Evolutionary conservation across 768 basidiomycete genomes (phyloP), one percentile per base, ranked within the genome.

Genomic region (Tricholomella constricta): DNA sequence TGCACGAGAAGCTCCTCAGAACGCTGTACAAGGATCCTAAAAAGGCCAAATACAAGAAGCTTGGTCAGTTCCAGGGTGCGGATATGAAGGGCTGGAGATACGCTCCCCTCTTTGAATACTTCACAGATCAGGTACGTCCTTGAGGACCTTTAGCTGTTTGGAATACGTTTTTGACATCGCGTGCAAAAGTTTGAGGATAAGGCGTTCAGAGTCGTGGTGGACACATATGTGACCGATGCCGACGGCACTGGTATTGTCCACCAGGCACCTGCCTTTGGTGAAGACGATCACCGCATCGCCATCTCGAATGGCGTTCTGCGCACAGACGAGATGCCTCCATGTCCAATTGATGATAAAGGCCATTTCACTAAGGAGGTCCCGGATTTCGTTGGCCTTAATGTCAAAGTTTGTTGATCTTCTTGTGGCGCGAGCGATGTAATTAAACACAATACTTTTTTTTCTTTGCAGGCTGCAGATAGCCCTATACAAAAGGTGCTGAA

Each of bases 231-330:
- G 43, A 96, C 93, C 3, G 89, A 88, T 61, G 81, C 84, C 14
- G 91, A 94, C 54, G 97, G 97, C 65, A 99, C 97, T 25, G 97
- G 97, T 62, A 95, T 98, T 63, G 97, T 99, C 26, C 97, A 99
- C 69, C 97, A 99, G 73, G 94, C 97, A 2, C 97, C 97, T 2
- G 95, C 89, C 0, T 98, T 97, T 64, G 97, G 97, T 76, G 96
- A 98, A 68, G 97, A 99, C 63, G 97, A 99, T 80, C 92, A 98
- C 70, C 90, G 97, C 48, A 83, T 99, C 62, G 88, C 91, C 23
- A 79, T 96, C 55, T 84, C 84, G 3, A 81, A 96, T 62, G 91
- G 88, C 17, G 82, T 98, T 47, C 68, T 98, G n/a, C 78, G 78
- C 22, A 76, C 82, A 1, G 95, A 96, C 40, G 95, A 98, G 69